phyloP scores from a whole-genome alignment of 2,329 filamentous ascomycete genomes.

The Sporothrix phasma region DNA sequence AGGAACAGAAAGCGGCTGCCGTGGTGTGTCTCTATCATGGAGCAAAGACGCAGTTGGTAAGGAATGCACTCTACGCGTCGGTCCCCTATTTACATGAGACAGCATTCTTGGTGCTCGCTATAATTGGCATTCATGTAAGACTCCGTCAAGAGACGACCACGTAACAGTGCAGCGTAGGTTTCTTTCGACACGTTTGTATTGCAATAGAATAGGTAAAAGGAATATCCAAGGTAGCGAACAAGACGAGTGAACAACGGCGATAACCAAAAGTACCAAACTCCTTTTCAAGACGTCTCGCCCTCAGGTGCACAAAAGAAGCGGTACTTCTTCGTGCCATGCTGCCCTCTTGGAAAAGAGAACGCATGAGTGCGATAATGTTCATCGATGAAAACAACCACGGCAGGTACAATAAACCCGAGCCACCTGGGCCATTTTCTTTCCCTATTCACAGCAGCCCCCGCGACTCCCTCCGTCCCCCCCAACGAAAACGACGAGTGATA shows the following conservation, averaged over 20 bases:
- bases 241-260: not conserved
- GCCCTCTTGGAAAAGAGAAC: not conserved
- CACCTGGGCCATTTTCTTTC: not conserved
- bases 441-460: not conserved
- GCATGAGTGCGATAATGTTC: not conserved
- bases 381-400: not conserved
- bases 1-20: too few species aligned
- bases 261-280: not conserved
- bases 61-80: too few species aligned
- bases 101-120: too few species aligned
- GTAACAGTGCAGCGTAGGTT: too few species aligned
- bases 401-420: not conserved
- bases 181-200: not conserved
- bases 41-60: too few species aligned
- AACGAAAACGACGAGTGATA: not conserved
- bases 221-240: not conserved
- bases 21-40: too few species aligned
- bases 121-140: too few species aligned
- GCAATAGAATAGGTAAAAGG: not conserved
- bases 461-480: not conserved
- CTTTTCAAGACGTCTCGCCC: not conserved
- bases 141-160: too few species aligned
- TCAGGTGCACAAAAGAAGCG: not conserved
- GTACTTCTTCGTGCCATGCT: too few species aligned
- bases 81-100: too few species aligned